Percentiles rank a stretch among this genome's conserved stretches.
Evolutionary conservation across 1,284 basidiomycete species (phyloP).

Genomic region (Malassezia sympodialis): DNA sequence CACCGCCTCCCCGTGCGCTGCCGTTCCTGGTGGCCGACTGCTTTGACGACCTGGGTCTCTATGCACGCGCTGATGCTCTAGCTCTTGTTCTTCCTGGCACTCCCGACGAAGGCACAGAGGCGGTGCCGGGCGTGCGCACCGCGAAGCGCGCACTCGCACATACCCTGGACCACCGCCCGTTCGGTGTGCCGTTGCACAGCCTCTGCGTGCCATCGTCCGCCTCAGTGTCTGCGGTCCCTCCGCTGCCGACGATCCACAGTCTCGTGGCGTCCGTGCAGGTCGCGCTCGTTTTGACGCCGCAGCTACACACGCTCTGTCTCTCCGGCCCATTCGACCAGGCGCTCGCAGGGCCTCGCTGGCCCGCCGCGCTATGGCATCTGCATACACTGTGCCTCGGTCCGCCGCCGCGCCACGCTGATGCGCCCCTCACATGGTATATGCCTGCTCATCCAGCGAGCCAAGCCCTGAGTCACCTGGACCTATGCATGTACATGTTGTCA

Average conservation of each 20-base stretch:
- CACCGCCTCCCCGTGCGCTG: background rate
- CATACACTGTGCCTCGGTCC: conserved; percentile 7
- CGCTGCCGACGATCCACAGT: conserved; percentile 5
- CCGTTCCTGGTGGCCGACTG: conserved; percentile 1
- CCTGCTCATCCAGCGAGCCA: conserved; percentile 1
- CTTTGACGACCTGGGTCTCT: conserved; percentile 11
- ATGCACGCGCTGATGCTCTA: conserved; percentile 1
- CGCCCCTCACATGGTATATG: background rate
- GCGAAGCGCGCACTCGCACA: background rate
- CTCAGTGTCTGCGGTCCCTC: background rate
- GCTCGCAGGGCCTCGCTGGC: background rate
- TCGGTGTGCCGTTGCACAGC: background rate
- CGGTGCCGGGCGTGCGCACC: background rate
- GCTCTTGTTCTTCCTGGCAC: background rate
- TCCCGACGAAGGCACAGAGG: background rate
- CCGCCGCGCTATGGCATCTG: background rate
- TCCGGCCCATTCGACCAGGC: conserved; percentile 10
- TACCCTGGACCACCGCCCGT: background rate
- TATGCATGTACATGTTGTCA: conserved; percentile 10
- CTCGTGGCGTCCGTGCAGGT: background rate
- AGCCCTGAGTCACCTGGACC: background rate
- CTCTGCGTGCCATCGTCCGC: background rate
- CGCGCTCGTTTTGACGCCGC: background rate
- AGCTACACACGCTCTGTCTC: conserved; percentile 4
- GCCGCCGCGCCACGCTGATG: conserved; percentile 1